phyloP scores from a whole-genome alignment of 2,329 filamentous ascomycete genomes.

The Catunica adiposa region DNA sequence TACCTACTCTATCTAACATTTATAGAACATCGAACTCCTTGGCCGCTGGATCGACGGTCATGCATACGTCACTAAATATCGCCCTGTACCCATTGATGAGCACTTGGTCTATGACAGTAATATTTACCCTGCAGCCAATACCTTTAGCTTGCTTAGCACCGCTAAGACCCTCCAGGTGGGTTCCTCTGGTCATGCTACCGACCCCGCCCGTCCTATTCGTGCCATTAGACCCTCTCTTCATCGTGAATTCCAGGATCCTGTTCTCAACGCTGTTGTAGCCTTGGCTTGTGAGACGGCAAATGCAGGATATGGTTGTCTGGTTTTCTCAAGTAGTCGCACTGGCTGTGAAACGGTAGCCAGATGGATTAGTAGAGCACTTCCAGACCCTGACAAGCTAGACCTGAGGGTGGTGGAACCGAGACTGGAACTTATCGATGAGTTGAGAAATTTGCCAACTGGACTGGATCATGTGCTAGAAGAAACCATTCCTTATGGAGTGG shows the following conservation, averaged over 20 bases:
- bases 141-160: conserved; percentile 40
- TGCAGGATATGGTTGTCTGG: conserved; percentile 52
- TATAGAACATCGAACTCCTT: conserved; percentile 51
- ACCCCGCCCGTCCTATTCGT: conserved; percentile 21
- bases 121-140: conserved; percentile 43
- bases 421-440: conserved; percentile 45
- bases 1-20: neutral
- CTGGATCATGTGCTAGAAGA: conserved; percentile 49
- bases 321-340: conserved; percentile 56
- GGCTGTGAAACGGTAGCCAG: conserved; percentile 52
- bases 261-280: conserved; percentile 54
- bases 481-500: conserved; percentile 50
- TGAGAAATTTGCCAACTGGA: conserved; percentile 48
- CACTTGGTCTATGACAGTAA: conserved; percentile 55
- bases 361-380: conserved; percentile 51
- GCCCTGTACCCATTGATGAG: conserved; percentile 60
- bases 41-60: conserved; percentile 55
- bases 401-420: conserved; percentile 37
- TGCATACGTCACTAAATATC: conserved; percentile 56
- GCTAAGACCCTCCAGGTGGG: conserved; percentile 32
- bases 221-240: conserved; percentile 39
- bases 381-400: conserved; percentile 30
- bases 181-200: conserved; percentile 19
- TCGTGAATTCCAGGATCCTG: conserved; percentile 46
- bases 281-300: conserved; percentile 51